A percentile compares a stretch with the other conserved stretches of the same genome.
These are phyloP conservation scores for Vachellia pachyceras DNA, from an alignment of 306 rosid genomes.

Conservation along the genomic window DNA sequence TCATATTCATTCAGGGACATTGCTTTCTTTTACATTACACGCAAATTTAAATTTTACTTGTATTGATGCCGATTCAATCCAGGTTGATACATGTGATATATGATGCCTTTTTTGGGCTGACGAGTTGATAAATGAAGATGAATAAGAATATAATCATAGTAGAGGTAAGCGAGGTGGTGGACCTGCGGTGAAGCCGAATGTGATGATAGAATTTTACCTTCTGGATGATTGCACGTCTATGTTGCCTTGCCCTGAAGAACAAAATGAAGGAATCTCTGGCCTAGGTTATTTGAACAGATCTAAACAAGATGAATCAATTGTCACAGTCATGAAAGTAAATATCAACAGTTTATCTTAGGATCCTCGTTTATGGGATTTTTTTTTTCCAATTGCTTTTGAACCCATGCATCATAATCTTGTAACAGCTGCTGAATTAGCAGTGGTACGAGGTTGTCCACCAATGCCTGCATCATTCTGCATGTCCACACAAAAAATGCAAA, in stretches of 20 bases:
- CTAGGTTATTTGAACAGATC: background rate
- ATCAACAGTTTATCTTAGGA: constrained; percentile 15
- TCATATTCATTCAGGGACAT: constrained; percentile 3
- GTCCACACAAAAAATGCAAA: constrained; percentile 7
- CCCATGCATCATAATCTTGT: constrained; percentile 84
- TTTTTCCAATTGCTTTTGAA: constrained; percentile 50
- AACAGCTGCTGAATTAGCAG: constrained; percentile 70
- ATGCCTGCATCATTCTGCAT: constrained; percentile 89
- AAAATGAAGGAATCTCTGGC: background rate
- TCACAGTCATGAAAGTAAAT: background rate
- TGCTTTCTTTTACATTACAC: background rate
- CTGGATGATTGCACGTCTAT: background rate
- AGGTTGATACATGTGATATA: background rate
- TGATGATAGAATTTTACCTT: background rate
- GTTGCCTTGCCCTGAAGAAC: constrained; percentile 4
- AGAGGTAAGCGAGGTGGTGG: background rate
- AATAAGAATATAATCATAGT: background rate
- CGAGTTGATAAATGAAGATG: background rate
- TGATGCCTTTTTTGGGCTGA: background rate
- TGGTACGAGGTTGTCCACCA: constrained; percentile 80
- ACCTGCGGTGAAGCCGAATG: background rate
- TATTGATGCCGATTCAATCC: background rate
- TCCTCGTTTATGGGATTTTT: constrained; percentile 31
- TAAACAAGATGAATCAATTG: background rate
- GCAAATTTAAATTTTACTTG: background rate